phyloP scores from a whole-genome alignment of 805 yeast species.

The Clavispora asparagi region DNA sequence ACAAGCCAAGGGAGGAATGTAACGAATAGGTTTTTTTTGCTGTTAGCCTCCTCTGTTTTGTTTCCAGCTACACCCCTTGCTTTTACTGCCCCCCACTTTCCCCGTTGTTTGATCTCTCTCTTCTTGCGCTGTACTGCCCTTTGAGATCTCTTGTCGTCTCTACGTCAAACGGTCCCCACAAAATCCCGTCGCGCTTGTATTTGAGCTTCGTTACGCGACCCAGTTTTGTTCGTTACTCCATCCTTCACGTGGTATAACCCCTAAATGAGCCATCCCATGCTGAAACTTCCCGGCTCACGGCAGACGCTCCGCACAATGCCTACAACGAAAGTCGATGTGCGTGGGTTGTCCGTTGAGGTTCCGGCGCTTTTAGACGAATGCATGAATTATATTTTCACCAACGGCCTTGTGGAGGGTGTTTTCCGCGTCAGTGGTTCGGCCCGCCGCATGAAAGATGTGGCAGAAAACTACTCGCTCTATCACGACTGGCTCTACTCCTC shows the following conservation, averaged over 20 bases:
- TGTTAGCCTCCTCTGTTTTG: neutral
- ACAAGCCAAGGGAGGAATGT: neutral
- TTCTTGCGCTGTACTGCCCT: neutral
- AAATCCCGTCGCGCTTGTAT: neutral
- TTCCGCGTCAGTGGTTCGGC: slow-evolving; percentile 29
- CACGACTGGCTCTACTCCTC: slow-evolving; percentile 16
- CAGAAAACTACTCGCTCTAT: slow-evolving; percentile 14
- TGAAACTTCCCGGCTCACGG: neutral
- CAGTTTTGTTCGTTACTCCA: neutral
- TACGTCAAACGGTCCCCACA: neutral
- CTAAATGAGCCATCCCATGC: neutral
- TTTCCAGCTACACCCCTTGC: neutral
- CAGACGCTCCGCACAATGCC: no score
- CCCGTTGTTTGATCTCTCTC: neutral
- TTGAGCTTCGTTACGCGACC: neutral
- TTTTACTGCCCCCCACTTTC: neutral
- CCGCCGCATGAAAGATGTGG: slow-evolving; percentile 18
- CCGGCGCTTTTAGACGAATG: slow-evolving; percentile 19
- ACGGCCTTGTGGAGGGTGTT: slow-evolving; percentile 22
- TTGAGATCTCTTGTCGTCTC: neutral
- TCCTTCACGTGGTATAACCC: neutral
- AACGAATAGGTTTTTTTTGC: neutral
- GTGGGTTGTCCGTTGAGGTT: slow-evolving; percentile 3
- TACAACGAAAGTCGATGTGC: neutral
- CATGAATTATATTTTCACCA: slow-evolving; percentile 14